phyloP scores from a whole-genome alignment of 2,329 filamentous ascomycete genomes.

The Fusarium tjaetaba region DNA sequence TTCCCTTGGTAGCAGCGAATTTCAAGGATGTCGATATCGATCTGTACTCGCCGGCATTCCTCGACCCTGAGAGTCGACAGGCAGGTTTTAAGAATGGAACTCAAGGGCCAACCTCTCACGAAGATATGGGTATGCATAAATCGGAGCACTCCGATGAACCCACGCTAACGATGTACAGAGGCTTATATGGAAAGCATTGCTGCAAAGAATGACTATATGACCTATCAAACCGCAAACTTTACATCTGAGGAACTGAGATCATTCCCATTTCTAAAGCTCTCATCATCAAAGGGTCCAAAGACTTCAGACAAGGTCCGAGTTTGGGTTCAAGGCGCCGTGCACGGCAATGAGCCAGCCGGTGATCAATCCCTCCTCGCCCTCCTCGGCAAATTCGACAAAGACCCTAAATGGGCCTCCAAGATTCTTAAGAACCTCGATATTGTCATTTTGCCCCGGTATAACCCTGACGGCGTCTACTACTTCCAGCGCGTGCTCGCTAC shows the following conservation, averaged over 20 bases:
- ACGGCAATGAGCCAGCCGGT: constrained; percentile 48
- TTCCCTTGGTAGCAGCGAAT: constrained; percentile 18
- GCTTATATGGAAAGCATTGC: constrained; percentile 13
- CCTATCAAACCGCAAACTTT: constrained; percentile 24
- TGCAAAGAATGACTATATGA: constrained; percentile 26
- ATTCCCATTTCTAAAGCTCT: constrained; percentile 34
- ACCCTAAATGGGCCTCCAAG: constrained; percentile 43
- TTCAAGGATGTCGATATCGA: constrained; percentile 30
- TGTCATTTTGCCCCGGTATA: constrained; percentile 46
- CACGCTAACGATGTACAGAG: neutral
- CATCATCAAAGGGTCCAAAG: neutral
- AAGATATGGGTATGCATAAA: constrained; percentile 14
- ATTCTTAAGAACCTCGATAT: constrained; percentile 45
- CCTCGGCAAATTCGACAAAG: constrained; percentile 44
- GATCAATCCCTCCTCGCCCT: constrained; percentile 46
- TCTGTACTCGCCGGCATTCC: constrained; percentile 17
- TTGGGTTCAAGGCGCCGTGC: constrained; percentile 47
- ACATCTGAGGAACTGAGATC: constrained; percentile 28
- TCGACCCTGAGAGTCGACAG: neutral
- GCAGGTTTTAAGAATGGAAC: constrained; percentile 25
- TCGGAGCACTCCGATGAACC: accelerated
- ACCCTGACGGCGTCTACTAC: constrained; percentile 48
- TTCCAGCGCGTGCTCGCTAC: constrained; percentile 46
- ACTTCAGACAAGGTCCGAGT: constrained; percentile 41
- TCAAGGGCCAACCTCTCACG: constrained; percentile 28